phyloP scores from a whole-genome alignment of 441 rosid species.

The Macaranga tanarius region DNA sequence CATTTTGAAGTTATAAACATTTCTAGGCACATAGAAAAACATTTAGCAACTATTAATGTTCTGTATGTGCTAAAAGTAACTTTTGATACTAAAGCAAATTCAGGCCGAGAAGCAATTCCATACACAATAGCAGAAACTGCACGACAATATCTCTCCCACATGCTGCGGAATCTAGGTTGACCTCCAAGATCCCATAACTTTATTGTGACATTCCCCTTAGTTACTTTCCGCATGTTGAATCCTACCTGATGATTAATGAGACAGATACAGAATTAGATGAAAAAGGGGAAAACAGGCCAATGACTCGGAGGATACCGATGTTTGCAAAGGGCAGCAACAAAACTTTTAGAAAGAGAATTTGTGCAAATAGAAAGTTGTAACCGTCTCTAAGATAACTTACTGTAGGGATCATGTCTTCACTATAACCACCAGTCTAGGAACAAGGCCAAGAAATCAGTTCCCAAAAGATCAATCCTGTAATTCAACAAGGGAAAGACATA shows the following conservation, averaged over 20 bases:
- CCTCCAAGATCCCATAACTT: slow-evolving; percentile 99
- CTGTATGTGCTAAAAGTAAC: slow-evolving; percentile 31
- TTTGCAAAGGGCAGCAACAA: not conserved
- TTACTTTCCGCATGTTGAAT: slow-evolving; percentile 91
- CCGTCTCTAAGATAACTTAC: slow-evolving; percentile 35
- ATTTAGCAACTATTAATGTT: not conserved
- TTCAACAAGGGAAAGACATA: not conserved
- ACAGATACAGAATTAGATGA: not conserved
- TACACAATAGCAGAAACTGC: slow-evolving; percentile 76
- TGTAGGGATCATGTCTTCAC: slow-evolving; percentile 99
- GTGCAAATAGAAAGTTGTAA: too few species aligned
- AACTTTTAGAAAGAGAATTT: not conserved
- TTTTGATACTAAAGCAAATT: not conserved
- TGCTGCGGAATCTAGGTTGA: slow-evolving; percentile 92
- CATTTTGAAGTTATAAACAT: not conserved
- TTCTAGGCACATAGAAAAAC: not conserved
- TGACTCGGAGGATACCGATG: not conserved
- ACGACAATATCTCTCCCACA: slow-evolving; percentile 93
- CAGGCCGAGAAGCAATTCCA: slow-evolving; percentile 17
- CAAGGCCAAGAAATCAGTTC: slow-evolving; percentile 13
- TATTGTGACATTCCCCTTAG: slow-evolving; percentile 92
- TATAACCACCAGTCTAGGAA: slow-evolving; percentile 84
- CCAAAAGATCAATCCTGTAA: not conserved
- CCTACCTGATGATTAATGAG: slow-evolving; percentile 50
- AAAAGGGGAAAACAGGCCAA: not conserved